A percentile compares a stretch with the other conserved stretches of the same genome.
Evolutionary conservation across 371 early-diverging fungal species (phyloP).

Genomic region (Mortierella polycephala): DNA sequence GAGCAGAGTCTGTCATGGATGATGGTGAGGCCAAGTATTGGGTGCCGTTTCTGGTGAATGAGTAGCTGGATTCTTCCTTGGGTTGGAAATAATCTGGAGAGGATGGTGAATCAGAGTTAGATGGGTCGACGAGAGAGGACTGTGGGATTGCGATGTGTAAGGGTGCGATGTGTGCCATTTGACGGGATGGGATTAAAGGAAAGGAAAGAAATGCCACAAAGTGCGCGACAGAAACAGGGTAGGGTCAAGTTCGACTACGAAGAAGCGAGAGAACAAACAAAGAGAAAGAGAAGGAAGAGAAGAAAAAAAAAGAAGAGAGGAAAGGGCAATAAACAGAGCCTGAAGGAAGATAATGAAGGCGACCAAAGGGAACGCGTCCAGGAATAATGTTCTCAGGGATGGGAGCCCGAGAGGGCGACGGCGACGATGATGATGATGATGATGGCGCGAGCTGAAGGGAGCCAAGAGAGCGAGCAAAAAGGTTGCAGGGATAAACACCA

Average conservation of each 20-base stretch:
- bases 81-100: conserved; percentile 17
- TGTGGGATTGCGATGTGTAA: conserved; percentile 30
- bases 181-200: too few species aligned
- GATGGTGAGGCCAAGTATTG: conserved; percentile 31
- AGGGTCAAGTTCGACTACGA: too few species aligned
- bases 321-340: conserved; percentile 2
- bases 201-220: too few species aligned
- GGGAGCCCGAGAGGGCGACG: background rate
- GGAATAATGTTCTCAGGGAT: background rate
- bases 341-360: background rate
- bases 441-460: too few species aligned
- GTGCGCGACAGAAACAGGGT: too few species aligned
- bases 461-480: too few species aligned
- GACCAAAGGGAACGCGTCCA: background rate
- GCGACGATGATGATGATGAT: background rate
- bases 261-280: background rate
- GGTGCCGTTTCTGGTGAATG: conserved; percentile 19
- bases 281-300: background rate
- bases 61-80: conserved; percentile 20
- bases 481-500: too few species aligned
- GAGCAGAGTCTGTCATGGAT: conserved; percentile 6
- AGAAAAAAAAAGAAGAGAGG: background rate
- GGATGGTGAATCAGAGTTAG: background rate
- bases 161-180: conserved; percentile 17
- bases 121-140: conserved; percentile 1